A percentile compares a stretch with the other conserved stretches of the same genome.
phyloP scores from a whole-genome alignment of 371 early-diverging fungal genomes.

The Batkoa obscura region DNA sequence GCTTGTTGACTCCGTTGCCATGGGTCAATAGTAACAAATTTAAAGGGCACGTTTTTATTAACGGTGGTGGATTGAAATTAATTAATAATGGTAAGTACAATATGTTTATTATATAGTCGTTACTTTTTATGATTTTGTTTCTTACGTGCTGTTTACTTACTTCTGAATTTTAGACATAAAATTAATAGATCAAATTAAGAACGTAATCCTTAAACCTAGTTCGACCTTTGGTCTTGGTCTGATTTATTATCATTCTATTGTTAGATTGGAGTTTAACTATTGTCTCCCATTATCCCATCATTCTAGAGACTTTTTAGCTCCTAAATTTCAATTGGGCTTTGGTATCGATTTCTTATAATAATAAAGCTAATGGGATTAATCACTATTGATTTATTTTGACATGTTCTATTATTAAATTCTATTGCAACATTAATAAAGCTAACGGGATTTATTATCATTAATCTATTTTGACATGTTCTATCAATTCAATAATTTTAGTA shows the following conservation, averaged over 20 bases:
- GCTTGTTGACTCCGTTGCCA: conserved; percentile 66
- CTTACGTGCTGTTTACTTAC: too few species aligned
- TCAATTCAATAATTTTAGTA: too few species aligned
- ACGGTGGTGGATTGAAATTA: conserved; percentile 56
- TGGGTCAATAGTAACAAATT: conserved; percentile 36
- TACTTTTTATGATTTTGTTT: too few species aligned
- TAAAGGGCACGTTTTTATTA: conserved; percentile 65
- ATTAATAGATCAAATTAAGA: conserved; percentile 14
- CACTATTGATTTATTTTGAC: too few species aligned
- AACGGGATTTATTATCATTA: too few species aligned
- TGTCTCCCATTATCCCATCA: conserved; percentile 62
- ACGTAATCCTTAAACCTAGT: conserved; percentile 32
- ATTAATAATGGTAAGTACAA: conserved; percentile 21
- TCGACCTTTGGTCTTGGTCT: conserved; percentile 57
- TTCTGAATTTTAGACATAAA: not conserved
- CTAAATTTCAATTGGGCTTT: conserved; percentile 71
- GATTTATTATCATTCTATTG: conserved; percentile 64
- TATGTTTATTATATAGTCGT: not conserved
- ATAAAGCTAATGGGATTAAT: not conserved
- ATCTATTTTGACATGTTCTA: too few species aligned
- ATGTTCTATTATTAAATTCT: too few species aligned
- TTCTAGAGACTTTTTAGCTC: conserved; percentile 45
- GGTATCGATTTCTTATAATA: conserved; percentile 63
- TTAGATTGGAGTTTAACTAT: conserved; percentile 77
- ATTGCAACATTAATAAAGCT: too few species aligned